Evolutionary conservation across 805 yeast genomes (phyloP), one percentile per base, ranked within the genome.

Genomic region (Lipomyces chichibuensis): DNA sequence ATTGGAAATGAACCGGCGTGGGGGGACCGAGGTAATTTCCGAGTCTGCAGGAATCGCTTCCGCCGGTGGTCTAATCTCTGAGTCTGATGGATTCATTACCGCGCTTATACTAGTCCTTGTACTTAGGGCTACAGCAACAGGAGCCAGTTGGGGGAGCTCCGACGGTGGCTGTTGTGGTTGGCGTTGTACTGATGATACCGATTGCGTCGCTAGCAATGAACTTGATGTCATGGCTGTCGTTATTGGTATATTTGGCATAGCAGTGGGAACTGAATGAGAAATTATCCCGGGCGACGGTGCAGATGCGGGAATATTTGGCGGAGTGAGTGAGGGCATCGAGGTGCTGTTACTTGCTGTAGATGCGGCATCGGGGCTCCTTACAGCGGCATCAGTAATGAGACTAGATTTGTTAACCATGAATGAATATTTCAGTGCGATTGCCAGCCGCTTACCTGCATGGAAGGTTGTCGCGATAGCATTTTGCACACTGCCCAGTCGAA

Each of bases 1-100:
- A 11, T 64, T 64, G 14, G 72, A 67, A 20, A 72, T 59, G 60
- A 72, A 73, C 57, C 70, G 67, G 13, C 70, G 59, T n/a, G 65
- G 63, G 6, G 46, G 39, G 0, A 63, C 61, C 4, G 29, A 49
- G 11, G 62, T 27, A 8, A 59, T 51, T 20, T 66, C 70, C 8
- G 63, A 32, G 14, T 63, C 69, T 4, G 57, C 57, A 37, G 67
- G 60, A 11, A 39, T 27, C 20, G 67, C 64, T n/a, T 62, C 69
- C 6, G 49, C 53, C 14, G 67, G 69, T 8, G 69, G 64, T 23
- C 27, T 20, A 14, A 63, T 46, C 32, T 65, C 69, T 13, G 52
- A 14, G 56, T 65, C 67, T 3, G 64, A 53, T 2, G 67, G 64
- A 51, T 65, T 62, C 43, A 65, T 57, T 6, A 65, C 66, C 23